phyloP scores from a whole-genome alignment of 495 filamentous ascomycete species.

The Trichoderma orchidacearum region DNA sequence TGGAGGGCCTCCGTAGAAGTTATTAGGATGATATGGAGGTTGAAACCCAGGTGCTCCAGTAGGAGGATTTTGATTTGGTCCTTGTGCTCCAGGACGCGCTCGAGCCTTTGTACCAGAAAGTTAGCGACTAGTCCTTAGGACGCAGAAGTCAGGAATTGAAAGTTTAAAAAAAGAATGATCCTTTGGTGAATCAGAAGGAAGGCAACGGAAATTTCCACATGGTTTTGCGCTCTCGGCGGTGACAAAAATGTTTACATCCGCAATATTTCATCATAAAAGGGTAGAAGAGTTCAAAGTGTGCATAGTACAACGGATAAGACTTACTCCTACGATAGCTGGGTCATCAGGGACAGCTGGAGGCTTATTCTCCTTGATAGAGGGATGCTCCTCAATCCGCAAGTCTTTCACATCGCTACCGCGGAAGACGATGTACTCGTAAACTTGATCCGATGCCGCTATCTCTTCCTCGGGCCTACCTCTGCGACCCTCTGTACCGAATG shows the following conservation, averaged over 20 bases:
- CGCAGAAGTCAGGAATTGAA: constrained; percentile 86
- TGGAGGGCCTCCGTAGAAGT: constrained; percentile 28
- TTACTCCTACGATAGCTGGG: constrained; percentile 93
- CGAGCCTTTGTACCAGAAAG: constrained; percentile 10
- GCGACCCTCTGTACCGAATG: constrained; percentile 86
- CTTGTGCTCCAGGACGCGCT: constrained; percentile 18
- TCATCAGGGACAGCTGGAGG: constrained; percentile 78
- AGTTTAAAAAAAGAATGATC: neutral
- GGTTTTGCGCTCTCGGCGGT: constrained; percentile 57
- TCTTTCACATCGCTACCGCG: constrained; percentile 98
- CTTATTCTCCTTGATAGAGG: constrained; percentile 52
- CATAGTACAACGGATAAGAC: constrained; percentile 21
- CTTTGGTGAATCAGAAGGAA: constrained; percentile 76
- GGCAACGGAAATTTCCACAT: constrained; percentile 99
- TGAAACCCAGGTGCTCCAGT: constrained; percentile 29
- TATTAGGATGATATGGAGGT: constrained; percentile 28
- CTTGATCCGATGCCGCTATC: constrained; percentile 61
- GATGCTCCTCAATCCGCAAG: constrained; percentile 73
- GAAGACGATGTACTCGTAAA: constrained; percentile 99
- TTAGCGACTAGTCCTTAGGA: neutral
- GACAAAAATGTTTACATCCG: constrained; percentile 77
- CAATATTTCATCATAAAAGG: constrained; percentile 63
- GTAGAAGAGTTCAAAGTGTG: neutral
- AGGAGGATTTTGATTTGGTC: constrained; percentile 8
- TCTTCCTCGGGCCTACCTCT: constrained; percentile 64